Evolutionary conservation across 208 protist genomes (phyloP).

Genomic region (Crithidia bombi): DNA sequence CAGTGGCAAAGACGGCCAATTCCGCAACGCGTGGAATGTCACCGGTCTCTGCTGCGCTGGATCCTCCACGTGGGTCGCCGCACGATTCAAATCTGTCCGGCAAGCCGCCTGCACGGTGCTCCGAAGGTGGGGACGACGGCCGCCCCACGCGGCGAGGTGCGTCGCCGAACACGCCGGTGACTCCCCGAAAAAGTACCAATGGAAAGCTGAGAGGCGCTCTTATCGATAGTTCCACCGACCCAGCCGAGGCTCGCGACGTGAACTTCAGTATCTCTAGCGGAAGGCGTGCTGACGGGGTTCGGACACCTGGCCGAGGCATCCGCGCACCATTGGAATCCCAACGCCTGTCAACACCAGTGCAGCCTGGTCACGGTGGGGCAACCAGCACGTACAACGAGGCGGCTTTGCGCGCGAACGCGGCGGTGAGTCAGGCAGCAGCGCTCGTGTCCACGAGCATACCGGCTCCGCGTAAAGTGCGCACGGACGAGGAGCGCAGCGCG

Average conservation of each 20-base stretch:
- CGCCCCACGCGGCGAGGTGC: too few relatives aligned
- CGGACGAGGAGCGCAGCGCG: slow-evolving; percentile 41
- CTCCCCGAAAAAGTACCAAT: too few relatives aligned
- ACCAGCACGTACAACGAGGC: slow-evolving; percentile 4
- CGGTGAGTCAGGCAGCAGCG: slow-evolving; percentile 17
- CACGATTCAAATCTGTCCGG: not conserved
- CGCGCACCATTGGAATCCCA: not conserved
- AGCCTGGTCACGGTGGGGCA: not conserved
- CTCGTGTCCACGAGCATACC: slow-evolving; percentile 14
- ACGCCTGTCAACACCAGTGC: not conserved
- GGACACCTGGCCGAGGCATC: not conserved
- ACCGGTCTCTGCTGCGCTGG: not conserved
- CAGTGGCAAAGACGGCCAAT: not conserved
- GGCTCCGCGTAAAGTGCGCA: slow-evolving; percentile 29
- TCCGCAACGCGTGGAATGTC: not conserved
- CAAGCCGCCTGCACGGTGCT: not conserved
- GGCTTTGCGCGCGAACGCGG: not conserved
- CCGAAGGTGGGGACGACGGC: too few relatives aligned
- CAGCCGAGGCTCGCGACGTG: too few relatives aligned
- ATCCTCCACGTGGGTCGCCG: not conserved
- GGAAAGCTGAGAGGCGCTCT: too few relatives aligned
- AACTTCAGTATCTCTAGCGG: too few relatives aligned
- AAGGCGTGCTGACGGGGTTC: too few relatives aligned
- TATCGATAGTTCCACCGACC: too few relatives aligned
- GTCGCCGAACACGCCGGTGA: too few relatives aligned